These are phyloP conservation scores for Dillenia suffruticosa DNA, from an alignment of 164 flowering plant species.

Conservation along the genomic window DNA sequence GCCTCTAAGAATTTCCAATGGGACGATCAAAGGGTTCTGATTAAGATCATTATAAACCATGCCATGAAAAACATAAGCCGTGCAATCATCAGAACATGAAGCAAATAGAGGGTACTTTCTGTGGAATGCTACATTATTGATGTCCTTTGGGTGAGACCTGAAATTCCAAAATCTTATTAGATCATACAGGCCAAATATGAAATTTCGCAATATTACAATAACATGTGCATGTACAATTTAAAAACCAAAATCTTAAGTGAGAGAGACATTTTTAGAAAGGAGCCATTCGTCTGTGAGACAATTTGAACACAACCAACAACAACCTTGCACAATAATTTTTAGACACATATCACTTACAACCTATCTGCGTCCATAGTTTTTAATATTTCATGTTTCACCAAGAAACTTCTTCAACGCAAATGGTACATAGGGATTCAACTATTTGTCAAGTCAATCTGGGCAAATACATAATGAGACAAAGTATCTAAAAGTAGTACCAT, in stretches of 20 bases:
- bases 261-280: no score
- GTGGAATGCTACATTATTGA: conserved; percentile 82
- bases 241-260: background rate
- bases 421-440: no score
- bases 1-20: conserved; percentile 83
- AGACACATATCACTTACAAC: no score
- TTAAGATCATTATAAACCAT: conserved; percentile 93
- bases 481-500: no score
- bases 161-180: conserved; percentile 6
- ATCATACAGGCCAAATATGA: conserved; percentile 6
- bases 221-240: no score
- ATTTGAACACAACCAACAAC: no score
- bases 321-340: no score
- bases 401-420: background rate
- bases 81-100: conserved; percentile 79
- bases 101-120: conserved; percentile 92
- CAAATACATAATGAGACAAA: background rate
- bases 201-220: background rate
- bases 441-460: no score
- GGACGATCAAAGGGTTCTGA: conserved; percentile 89
- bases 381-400: no score
- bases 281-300: no score
- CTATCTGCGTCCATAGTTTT: background rate
- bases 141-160: conserved; percentile 87
- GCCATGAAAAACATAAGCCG: conserved; percentile 93